phyloP scores from a whole-genome alignment of 139 green algal species.

The Coccomyxa sp. region DNA sequence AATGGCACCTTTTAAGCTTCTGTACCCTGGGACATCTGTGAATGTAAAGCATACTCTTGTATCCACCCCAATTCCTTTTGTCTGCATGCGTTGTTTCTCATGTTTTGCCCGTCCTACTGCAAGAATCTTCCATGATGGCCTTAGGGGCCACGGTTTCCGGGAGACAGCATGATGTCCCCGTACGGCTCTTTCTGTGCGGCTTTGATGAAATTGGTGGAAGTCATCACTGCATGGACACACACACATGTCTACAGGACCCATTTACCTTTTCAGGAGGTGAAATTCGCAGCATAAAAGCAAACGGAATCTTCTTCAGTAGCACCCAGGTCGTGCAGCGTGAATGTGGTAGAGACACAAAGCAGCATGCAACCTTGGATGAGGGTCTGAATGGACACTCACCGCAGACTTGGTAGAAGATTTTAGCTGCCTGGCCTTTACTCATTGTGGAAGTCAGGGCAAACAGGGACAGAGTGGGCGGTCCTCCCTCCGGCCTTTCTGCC shows the following conservation, averaged over 20 bases:
- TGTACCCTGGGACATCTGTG: no score
- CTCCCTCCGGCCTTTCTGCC: background rate
- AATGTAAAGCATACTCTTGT: no score
- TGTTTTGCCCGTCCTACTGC: no score
- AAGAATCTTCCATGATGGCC: no score
- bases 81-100: no score
- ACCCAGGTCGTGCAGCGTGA: background rate
- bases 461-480: slow-evolving; percentile 3
- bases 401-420: slow-evolving; percentile 16
- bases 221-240: background rate
- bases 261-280: background rate
- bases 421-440: slow-evolving; percentile 14
- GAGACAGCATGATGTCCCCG: background rate
- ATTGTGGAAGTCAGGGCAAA: slow-evolving; percentile 9
- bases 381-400: background rate
- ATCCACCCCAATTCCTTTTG: no score
- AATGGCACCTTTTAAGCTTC: no score
- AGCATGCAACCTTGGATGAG: background rate
- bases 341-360: background rate
- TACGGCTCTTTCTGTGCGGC: background rate
- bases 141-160: background rate
- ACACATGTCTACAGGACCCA: background rate
- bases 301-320: no score
- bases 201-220: background rate
- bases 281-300: background rate